Evolutionary conservation across 257 asterid species (phyloP).

Genomic region (Penstemon barbatus): DNA sequence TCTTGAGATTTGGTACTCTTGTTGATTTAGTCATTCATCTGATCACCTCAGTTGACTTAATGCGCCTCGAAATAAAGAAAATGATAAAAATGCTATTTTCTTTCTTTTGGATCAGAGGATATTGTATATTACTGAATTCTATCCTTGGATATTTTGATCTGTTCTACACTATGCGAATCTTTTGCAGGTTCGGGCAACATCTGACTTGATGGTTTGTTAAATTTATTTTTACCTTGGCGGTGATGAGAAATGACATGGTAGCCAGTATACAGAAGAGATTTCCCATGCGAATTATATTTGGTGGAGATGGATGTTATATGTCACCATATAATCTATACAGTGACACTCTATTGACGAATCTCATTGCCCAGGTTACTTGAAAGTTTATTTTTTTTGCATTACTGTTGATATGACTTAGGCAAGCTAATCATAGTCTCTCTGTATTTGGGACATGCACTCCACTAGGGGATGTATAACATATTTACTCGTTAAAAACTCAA

Average conservation of each 20-base stretch:
- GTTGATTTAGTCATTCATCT: neutral
- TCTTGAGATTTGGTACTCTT: neutral
- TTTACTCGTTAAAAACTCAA: neutral
- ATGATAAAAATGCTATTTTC: slow-evolving; percentile 2
- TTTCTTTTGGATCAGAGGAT: slow-evolving; percentile 1
- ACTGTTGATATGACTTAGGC: slow-evolving; percentile 8
- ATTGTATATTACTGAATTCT: neutral
- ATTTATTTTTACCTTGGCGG: slow-evolving; percentile 96
- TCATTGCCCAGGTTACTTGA: slow-evolving; percentile 82
- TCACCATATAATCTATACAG: slow-evolving; percentile 80
- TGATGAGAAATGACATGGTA: slow-evolving; percentile 93
- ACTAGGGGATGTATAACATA: neutral
- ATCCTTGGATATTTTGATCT: slow-evolving; percentile 19
- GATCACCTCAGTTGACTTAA: neutral
- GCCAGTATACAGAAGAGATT: slow-evolving; percentile 86
- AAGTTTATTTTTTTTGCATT: slow-evolving; percentile 16
- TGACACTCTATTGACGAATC: slow-evolving; percentile 82
- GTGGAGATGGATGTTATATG: slow-evolving; percentile 97
- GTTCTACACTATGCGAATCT: slow-evolving; percentile 17
- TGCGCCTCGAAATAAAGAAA: neutral
- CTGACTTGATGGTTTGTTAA: slow-evolving; percentile 90
- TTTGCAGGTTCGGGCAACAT: slow-evolving; percentile 94
- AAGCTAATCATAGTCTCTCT: neutral
- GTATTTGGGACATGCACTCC: neutral
- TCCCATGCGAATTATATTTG: slow-evolving; percentile 88